Conservation (phyloP, 495 filamentous ascomycete genomes). For the Mytilinidion resinicola region DNA sequence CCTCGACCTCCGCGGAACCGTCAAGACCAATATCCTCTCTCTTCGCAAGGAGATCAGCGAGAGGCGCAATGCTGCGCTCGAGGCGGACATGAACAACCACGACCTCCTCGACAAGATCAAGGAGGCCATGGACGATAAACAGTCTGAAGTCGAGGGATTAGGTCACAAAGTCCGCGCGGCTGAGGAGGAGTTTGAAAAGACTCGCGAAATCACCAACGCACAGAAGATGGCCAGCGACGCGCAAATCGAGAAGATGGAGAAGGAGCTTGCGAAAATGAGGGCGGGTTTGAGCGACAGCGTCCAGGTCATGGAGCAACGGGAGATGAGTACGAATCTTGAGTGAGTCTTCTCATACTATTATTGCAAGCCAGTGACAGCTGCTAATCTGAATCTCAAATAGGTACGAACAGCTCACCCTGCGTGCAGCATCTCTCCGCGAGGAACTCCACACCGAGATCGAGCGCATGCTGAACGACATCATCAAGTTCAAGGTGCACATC, state of each 20-base stretch:
- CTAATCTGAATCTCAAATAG: slow-evolving; percentile 35
- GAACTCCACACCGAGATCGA: slow-evolving; percentile 94
- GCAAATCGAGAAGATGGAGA: slow-evolving; percentile 97
- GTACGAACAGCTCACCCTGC: slow-evolving; percentile 83
- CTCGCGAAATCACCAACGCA: slow-evolving; percentile 78
- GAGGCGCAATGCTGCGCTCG: slow-evolving; percentile 69
- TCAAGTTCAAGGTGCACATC: slow-evolving; percentile 96
- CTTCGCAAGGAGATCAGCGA: slow-evolving; percentile 86
- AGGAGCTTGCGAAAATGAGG: slow-evolving; percentile 89
- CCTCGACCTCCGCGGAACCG: slow-evolving; percentile 71
- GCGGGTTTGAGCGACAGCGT: slow-evolving; percentile 77
- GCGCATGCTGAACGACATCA: slow-evolving; percentile 91
- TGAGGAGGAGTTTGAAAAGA: slow-evolving; percentile 89
- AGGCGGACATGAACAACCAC: slow-evolving; percentile 82
- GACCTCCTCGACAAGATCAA: slow-evolving; percentile 87
- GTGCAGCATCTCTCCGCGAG: slow-evolving; percentile 77
- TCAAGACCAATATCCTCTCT: slow-evolving; percentile 68
- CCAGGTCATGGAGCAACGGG: slow-evolving; percentile 86
- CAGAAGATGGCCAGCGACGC: slow-evolving; percentile 82
- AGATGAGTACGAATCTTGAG: slow-evolving; percentile 96
- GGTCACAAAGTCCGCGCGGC: slow-evolving; percentile 77
- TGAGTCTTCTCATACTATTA: slow-evolving; percentile 39
- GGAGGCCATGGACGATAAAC: slow-evolving; percentile 91
- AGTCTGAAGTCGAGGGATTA: slow-evolving; percentile 84
- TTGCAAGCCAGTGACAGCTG: not conserved